A percentile compares a stretch with the other conserved stretches of the same genome.
Conservation (phyloP, 2,329 filamentous ascomycete genomes). For the Talaromyces sp. region DNA sequence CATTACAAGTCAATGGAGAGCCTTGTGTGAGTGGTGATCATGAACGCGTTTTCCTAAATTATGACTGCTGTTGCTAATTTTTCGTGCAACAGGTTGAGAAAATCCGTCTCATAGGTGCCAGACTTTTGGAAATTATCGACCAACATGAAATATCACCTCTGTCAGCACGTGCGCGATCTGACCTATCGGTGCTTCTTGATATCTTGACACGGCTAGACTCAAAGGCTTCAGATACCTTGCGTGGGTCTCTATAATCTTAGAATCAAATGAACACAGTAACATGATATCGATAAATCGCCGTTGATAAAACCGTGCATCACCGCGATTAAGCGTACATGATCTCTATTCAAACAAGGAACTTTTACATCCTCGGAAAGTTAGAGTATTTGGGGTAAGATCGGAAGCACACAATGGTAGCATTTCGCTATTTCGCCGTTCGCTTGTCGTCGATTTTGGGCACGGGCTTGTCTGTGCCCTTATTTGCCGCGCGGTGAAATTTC, state of each 20-base stretch:
- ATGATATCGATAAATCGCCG: background rate
- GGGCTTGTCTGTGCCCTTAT: background rate
- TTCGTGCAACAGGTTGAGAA: constrained; percentile 9
- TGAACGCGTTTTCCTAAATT: background rate
- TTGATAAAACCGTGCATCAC: background rate
- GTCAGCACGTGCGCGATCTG: constrained; percentile 33
- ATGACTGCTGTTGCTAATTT: background rate
- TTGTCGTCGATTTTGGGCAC: background rate
- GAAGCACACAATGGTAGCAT: background rate
- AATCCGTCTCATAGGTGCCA: constrained; percentile 13
- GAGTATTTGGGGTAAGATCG: background rate
- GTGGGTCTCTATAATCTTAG: background rate
- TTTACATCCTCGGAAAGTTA: background rate
- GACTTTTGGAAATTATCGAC: constrained; percentile 23
- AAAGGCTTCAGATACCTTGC: background rate
- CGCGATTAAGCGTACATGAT: background rate
- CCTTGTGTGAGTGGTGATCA: constrained; percentile 7
- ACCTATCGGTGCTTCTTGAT: background rate
- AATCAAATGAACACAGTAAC: background rate
- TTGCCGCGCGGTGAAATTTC: background rate
- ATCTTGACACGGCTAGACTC: background rate
- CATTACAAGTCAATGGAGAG: constrained; percentile 12
- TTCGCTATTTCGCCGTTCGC: background rate
- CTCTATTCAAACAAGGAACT: background rate
- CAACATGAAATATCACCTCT: constrained; percentile 36